phyloP scores from a whole-genome alignment of 1,284 basidiomycete genomes.

The Ceratorhiza oryzae-sativae region DNA sequence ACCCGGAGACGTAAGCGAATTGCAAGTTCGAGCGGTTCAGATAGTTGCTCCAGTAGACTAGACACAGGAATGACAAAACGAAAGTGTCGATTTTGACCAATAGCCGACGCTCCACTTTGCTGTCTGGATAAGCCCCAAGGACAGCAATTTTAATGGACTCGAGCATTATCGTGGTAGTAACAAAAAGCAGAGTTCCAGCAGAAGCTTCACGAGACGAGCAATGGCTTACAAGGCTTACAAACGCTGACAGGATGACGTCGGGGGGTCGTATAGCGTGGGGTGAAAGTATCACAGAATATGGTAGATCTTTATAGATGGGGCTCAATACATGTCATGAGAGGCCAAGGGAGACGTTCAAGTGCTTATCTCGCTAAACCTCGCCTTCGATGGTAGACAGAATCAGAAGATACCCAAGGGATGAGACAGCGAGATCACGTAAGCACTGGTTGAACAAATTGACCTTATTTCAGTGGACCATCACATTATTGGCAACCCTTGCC shows the following conservation, averaged over 20 bases:
- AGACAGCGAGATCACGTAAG: not conserved
- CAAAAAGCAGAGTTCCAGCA: not conserved
- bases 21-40: conserved; percentile 34
- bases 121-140: conserved; percentile 22
- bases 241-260: not conserved
- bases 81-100: conserved; percentile 34
- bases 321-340: not conserved
- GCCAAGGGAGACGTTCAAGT: too few relatives aligned
- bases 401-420: not conserved
- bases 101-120: conserved; percentile 16
- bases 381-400: not conserved
- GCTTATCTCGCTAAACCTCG: not conserved
- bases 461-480: too few relatives aligned
- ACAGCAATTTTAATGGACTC: not conserved
- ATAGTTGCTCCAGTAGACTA: conserved; percentile 34
- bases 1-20: conserved; percentile 38
- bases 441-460: not conserved
- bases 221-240: too few relatives aligned
- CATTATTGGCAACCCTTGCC: too few relatives aligned
- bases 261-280: not conserved
- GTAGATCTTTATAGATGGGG: too few relatives aligned
- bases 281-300: too few relatives aligned
- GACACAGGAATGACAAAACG: conserved; percentile 27
- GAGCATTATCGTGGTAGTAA: not conserved
- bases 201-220: not conserved